A percentile compares a stretch with the other conserved stretches of the same genome.
Conservation (phyloP, 352 stramenopile species). For the Aphanomyces euteiches region DNA sequence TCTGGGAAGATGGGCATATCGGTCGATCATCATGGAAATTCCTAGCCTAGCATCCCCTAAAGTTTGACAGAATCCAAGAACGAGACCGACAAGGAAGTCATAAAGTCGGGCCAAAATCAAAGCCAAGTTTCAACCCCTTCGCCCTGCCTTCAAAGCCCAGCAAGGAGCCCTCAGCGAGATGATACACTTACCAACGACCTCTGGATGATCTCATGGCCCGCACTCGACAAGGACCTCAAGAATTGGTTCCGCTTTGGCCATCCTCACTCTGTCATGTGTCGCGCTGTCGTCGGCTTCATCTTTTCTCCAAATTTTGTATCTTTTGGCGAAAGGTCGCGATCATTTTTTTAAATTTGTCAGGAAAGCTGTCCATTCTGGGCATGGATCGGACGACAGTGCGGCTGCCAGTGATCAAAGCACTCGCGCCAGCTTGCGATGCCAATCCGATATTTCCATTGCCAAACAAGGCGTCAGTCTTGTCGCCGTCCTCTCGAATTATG, state of each 20-base stretch:
- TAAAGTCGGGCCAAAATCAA: no score
- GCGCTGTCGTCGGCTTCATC: background rate
- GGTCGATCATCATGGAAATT: no score
- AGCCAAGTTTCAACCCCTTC: no score
- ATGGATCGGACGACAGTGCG: constrained; percentile 17
- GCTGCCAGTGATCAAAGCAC: constrained; percentile 3
- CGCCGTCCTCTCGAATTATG: constrained; percentile 16
- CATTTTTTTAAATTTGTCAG: background rate
- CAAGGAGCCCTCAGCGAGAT: no score
- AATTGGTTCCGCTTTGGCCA: constrained; percentile 16
- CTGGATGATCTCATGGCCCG: no score
- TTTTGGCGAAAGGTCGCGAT: background rate
- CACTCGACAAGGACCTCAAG: constrained; percentile 5
- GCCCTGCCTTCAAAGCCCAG: no score
- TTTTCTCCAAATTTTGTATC: background rate
- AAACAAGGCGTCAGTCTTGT: background rate
- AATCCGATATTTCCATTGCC: constrained; percentile 5
- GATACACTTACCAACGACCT: no score
- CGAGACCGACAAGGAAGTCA: no score
- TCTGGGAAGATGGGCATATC: no score
- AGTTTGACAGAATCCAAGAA: no score
- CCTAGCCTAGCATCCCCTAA: no score
- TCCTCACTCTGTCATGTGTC: constrained; percentile 39
- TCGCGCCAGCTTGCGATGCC: background rate
- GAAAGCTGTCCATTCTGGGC: background rate